Conservation (phyloP, 2,329 filamentous ascomycete species). For the Fusarium keratoplasticum region DNA sequence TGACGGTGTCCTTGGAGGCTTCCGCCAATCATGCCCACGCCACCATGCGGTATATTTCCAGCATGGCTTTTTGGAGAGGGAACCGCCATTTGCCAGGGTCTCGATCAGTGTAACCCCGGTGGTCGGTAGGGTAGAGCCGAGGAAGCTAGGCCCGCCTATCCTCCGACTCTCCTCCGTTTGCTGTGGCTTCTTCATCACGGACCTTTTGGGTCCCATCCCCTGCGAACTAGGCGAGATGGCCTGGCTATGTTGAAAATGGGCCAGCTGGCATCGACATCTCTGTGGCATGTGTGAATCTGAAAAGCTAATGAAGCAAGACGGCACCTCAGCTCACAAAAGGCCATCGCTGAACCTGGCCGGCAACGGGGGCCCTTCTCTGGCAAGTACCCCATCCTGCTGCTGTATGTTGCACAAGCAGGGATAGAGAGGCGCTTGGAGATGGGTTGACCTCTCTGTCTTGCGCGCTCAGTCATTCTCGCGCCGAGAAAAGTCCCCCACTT, state of each 20-base stretch:
- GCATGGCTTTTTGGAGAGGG: constrained; percentile 24
- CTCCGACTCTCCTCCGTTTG: constrained; percentile 21
- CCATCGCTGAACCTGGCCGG: background rate
- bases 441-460: constrained; percentile 14
- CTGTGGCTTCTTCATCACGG: constrained; percentile 20
- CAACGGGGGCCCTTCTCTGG: background rate
- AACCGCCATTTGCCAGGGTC: constrained; percentile 31
- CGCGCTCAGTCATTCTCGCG: constrained; percentile 27
- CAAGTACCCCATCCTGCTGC: background rate
- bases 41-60: constrained; percentile 40
- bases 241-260: background rate
- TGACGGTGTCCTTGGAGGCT: constrained; percentile 23
- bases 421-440: constrained; percentile 27
- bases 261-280: background rate
- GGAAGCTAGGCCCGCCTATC: constrained; percentile 44
- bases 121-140: constrained; percentile 40
- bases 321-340: background rate
- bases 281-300: background rate
- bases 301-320: background rate
- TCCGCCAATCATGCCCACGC: constrained; percentile 37
- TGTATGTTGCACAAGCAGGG: constrained; percentile 29
- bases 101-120: constrained; percentile 40
- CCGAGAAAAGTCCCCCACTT: constrained; percentile 31
- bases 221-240: background rate
- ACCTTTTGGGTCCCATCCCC: background rate